A percentile compares a stretch with the other conserved stretches of the same genome.
Conservation (phyloP, 805 yeast genomes). For the Metschnikowia anglica region DNA sequence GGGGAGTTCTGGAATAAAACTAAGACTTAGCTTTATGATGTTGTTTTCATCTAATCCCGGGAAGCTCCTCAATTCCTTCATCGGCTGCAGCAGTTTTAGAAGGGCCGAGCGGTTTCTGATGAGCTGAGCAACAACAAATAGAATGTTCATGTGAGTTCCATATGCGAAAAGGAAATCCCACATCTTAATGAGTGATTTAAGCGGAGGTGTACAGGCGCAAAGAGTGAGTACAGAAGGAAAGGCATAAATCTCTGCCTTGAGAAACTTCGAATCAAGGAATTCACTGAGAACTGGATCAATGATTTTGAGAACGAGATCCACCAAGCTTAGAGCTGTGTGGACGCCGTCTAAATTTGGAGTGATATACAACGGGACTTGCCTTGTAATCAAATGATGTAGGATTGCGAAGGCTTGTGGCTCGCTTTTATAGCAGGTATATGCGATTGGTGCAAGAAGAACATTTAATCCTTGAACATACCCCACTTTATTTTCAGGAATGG, state of each 20-base stretch:
- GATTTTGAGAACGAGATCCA: constrained; percentile 68
- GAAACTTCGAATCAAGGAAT: constrained; percentile 57
- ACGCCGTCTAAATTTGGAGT: constrained; percentile 79
- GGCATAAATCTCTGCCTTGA: constrained; percentile 85
- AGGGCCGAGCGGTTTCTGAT: constrained; percentile 64
- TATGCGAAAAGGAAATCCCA: constrained; percentile 94
- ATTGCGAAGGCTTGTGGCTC: constrained; percentile 85
- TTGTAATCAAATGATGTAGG: constrained; percentile 58
- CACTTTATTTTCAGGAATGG: constrained; percentile 29
- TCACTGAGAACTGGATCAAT: constrained; percentile 72
- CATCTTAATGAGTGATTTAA: constrained; percentile 66
- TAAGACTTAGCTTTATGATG: constrained; percentile 73
- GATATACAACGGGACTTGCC: constrained; percentile 74
- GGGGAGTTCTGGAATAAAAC: constrained; percentile 76
- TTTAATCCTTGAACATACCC: constrained; percentile 92
- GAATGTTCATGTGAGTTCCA: constrained; percentile 83
- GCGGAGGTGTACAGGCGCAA: constrained; percentile 86
- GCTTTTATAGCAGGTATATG: constrained; percentile 63
- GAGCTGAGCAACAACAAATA: constrained; percentile 81
- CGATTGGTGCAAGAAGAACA: constrained; percentile 79
- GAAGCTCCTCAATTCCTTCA: constrained; percentile 68
- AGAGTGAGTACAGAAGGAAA: constrained; percentile 80
- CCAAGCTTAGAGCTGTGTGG: constrained; percentile 67
- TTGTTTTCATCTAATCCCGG: constrained; percentile 72
- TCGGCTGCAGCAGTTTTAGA: constrained; percentile 64